These are phyloP conservation scores for Eucalyptus guilfoylei DNA, from an alignment of 345 rosid species.

Conservation along the genomic window DNA sequence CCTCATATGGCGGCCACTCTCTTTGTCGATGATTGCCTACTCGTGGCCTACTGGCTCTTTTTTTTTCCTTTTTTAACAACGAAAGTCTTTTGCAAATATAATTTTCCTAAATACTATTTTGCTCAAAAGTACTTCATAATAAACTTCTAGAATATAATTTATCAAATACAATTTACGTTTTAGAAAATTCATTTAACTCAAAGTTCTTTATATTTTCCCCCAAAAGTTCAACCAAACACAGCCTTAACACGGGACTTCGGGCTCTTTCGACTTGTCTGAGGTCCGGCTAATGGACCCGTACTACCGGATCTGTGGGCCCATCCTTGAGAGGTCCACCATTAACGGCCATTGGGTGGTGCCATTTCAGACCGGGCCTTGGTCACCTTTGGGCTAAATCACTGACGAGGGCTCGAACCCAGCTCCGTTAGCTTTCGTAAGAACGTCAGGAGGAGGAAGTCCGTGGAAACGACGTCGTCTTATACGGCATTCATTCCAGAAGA, in stretches of 20 bases:
- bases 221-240: too few relatives aligned
- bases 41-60: accelerated
- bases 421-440: not conserved
- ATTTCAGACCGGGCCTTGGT: not conserved
- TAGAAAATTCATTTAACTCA: too few relatives aligned
- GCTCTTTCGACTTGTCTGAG: not conserved
- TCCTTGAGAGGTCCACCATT: not conserved
- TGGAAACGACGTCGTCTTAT: not conserved
- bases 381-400: not conserved
- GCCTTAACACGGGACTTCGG: not conserved
- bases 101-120: too few relatives aligned
- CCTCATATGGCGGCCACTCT: too few relatives aligned
- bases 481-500: not conserved
- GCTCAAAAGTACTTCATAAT: too few relatives aligned
- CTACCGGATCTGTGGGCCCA: not conserved
- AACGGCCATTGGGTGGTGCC: not conserved
- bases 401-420: not conserved
- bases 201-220: accelerated
- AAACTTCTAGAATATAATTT: too few relatives aligned
- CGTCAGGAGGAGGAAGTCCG: not conserved
- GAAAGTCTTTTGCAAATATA: too few relatives aligned
- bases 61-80: too few relatives aligned
- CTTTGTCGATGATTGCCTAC: too few relatives aligned
- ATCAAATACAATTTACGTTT: too few relatives aligned
- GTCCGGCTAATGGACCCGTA: not conserved